Evolutionary conservation across 257 asterid species (phyloP), one percentile per base, ranked within the genome.

Genomic region (Scutellaria galericulata): DNA sequence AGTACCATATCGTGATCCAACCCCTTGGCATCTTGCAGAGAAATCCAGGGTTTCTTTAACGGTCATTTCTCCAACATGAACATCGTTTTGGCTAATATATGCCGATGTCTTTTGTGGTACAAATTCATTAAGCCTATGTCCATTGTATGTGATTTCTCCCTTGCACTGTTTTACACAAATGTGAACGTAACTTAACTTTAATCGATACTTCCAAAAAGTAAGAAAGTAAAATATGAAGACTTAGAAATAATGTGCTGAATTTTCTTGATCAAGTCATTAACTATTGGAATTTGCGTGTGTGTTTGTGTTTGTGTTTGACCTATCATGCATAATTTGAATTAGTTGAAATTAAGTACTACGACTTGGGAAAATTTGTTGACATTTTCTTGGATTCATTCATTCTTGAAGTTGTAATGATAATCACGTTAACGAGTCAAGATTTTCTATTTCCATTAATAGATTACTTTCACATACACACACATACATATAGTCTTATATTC

Each of bases 31-130:
- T 53, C 97, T 82, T 4, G 97, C 97, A 0, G 99, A 94, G 80
- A 94, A 94, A 84, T 94, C 98, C 0, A 94, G 75, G 3, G 99
- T 91, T 86, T 94, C 99, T 78, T 87, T 91, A 0, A 94, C 99
- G 0, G 99, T 94, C 97, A 94, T 94, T 81, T 94, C 99, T 70
- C 92, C 97, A 0, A 87, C 85, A 75, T 94, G 99, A 64, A 95
- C 86, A 83, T 95, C 99, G 68, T 88, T 88, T 78, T 95, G 99
- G 78, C 99, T 95, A 40, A 95, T 90, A 83, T 92, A 95, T 5
- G 99, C 99, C 0, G 99, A 92, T 35, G 99, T 92, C 68, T 90
- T 95, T 3, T 82, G 90, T 1, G 99, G 92, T 5, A 92, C 93
- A 68, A 95, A 95, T 47, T 95, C 99, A 39, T 77, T 41, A 3